Base-by-base conservation (phyloP, 495 filamentous ascomycete genomes). In the Aspergillus asperescens region DNA sequence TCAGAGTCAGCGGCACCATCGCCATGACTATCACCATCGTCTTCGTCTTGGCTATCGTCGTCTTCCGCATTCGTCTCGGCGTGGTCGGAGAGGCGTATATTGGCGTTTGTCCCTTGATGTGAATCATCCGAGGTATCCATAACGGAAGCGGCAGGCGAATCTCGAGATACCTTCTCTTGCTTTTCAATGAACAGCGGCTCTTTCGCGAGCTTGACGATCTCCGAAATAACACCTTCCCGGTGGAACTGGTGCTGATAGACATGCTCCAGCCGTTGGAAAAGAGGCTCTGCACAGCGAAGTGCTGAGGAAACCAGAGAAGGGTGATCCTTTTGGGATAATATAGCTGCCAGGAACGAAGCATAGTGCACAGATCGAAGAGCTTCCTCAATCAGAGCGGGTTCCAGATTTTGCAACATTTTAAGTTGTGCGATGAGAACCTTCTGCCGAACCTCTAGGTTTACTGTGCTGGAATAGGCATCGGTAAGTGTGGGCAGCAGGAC, bases 171-270 rank as follows among this genome's bases (percentile, higher is more conserved):
- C 27, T 63, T 59, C 3, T 12, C 22, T 7, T 62, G 50, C 34
- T 69, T 70, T 18, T 64, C 57, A 6, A 57, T 59, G n/a, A 77
- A 77, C 9, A 78, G 63, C 10, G 72, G 65, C 5, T 71, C 69
- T 51, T 77, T 72, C 0, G 89, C 81, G 22, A 97, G 72, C 64
- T 93, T 94, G 34, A 78, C 67, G 44, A 97, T 91, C 65, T 97
- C 94, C 0, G 87, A 78, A 58, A 99, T 91, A 16, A 99, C 93
- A 32, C 94, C 94, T 69, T 99, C 94, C 5, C 94, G 87, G 63
- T 99, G 93, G 60, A 99, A 95, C 58, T 97, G 94, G 61, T 96
- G 89, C 32, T 88, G 87, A 64, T 99, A 99, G 28, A 97, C 87
- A 23, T 82, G 72, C 41, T 88, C 87, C 9, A 97, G 69, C 13